Base-by-base conservation (phyloP, 352 stramenopile species). In the Thalassiosira allenii region DNA sequence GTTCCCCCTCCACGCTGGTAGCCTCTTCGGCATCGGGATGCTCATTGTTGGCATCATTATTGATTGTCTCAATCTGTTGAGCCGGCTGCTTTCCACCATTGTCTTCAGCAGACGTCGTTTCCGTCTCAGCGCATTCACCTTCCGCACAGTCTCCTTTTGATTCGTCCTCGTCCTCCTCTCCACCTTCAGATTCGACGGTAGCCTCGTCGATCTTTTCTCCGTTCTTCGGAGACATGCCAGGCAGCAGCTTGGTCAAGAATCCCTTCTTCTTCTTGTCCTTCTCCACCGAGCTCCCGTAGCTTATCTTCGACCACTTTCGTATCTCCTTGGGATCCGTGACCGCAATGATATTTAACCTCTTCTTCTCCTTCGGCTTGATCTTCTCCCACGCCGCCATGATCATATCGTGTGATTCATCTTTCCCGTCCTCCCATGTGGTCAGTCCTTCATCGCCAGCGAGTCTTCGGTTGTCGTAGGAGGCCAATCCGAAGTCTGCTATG, bases 241-340 rank as follows among this genome's bases (percentile, higher is more conserved):
- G n/a, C 8, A 78, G 59, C 23, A 85, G 47, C 20, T 40, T 37
- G 11, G 52, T 70, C 25, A 77, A 70, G 61, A 79, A 74, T 27
- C 43, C 43, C 32, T 63, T 52, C 53, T 72, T 57, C 52, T 81
- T 70, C 25, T 81, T 68, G 25, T 75, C 73, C 23, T 79, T 75
- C 49, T 78, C 70, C 30, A 43, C 71, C 30, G 56, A 37, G 62
- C 75, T 57, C 34, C 72, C 84, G 52, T 90, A 90, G 5, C 69
- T 77, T 34, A 83, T 84, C 41, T 84, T 88, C 25, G 59, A 78
- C 84, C 84, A 90, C 63, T 89, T 88, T 51, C 72, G 41, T 66
- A 90, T 87, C 40, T 89, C 80, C 43, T 83, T 86, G n/a, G 67
- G 72, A 79, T 88, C 81, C 27, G 80, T 89, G 12, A 90, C 61